A percentile compares a stretch with the other conserved stretches of the same genome.
phyloP scores from a whole-genome alignment of 306 rosid species.

The Fragaria iinumae region DNA sequence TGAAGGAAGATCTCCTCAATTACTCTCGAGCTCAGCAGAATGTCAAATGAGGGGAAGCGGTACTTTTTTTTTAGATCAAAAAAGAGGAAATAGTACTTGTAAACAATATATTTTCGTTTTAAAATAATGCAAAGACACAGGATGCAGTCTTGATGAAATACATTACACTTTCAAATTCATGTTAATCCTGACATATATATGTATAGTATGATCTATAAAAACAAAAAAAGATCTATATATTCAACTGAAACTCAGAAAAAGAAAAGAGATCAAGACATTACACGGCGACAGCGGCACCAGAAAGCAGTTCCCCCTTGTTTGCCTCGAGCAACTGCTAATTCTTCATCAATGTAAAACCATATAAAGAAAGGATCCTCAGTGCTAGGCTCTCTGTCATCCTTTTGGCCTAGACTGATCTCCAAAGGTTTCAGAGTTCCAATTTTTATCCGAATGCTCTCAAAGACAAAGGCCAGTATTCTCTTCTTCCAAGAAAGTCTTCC shows the following conservation, averaged over 20 bases:
- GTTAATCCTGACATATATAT: not conserved
- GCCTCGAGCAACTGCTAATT: constrained; percentile 95
- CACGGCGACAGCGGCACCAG: constrained; percentile 79
- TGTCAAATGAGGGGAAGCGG: not conserved
- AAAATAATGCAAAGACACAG: constrained; percentile 5
- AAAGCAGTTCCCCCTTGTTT: constrained; percentile 89
- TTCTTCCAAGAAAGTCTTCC: constrained; percentile 80
- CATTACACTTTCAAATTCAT: not conserved
- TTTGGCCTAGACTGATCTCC: constrained; percentile 70
- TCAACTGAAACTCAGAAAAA: constrained; percentile 1
- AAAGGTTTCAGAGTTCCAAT: constrained; percentile 76
- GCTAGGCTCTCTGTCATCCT: constrained; percentile 70
- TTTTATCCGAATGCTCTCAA: constrained; percentile 63
- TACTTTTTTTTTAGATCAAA: not conserved
- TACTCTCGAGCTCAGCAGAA: constrained; percentile 1
- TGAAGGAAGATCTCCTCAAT: constrained; percentile 18
- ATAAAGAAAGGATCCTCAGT: constrained; percentile 81
- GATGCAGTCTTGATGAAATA: not conserved
- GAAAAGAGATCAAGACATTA: constrained; percentile 31
- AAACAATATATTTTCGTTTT: not conserved
- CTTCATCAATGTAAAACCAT: constrained; percentile 93
- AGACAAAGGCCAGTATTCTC: constrained; percentile 71
- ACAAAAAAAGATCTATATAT: not conserved
- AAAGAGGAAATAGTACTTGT: constrained; percentile 1
- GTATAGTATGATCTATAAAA: not conserved